These are phyloP conservation scores for Naegleria lovaniensis DNA, from an alignment of 208 protist species.

Conservation along the genomic window DNA sequence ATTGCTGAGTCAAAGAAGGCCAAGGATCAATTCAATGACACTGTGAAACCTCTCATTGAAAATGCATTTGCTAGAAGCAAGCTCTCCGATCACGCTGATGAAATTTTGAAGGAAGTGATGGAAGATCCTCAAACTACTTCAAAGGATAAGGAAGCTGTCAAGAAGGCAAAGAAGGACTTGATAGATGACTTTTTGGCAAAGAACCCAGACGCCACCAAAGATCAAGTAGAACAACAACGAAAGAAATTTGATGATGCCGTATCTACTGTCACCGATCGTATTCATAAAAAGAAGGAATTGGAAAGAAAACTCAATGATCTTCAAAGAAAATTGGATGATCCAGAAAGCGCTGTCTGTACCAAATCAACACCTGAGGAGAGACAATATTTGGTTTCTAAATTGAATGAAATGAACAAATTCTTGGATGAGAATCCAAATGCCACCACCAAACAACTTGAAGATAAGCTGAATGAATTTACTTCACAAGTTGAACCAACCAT, in stretches of 20 bases:
- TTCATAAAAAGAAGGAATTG: background rate
- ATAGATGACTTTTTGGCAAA: conserved; percentile 11
- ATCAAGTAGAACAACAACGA: background rate
- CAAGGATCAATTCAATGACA: background rate
- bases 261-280: background rate
- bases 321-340: background rate
- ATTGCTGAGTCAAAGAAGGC: background rate
- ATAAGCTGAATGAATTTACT: background rate
- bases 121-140: background rate
- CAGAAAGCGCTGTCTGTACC: background rate
- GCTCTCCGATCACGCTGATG: background rate
- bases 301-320: background rate
- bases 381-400: background rate
- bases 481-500: background rate
- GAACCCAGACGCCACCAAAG: conserved; percentile 9
- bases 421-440: background rate
- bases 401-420: background rate
- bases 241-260: background rate
- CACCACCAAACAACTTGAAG: background rate
- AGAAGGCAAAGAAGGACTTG: background rate
- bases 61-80: background rate
- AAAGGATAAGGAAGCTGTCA: background rate
- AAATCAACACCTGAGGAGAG: background rate
- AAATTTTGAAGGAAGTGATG: background rate
- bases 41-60: background rate